Percentiles rank a stretch among this genome's conserved stretches.
These are phyloP conservation scores for Dioscorea alata DNA, from an alignment of 106 monocot species.

Conservation along the genomic window DNA sequence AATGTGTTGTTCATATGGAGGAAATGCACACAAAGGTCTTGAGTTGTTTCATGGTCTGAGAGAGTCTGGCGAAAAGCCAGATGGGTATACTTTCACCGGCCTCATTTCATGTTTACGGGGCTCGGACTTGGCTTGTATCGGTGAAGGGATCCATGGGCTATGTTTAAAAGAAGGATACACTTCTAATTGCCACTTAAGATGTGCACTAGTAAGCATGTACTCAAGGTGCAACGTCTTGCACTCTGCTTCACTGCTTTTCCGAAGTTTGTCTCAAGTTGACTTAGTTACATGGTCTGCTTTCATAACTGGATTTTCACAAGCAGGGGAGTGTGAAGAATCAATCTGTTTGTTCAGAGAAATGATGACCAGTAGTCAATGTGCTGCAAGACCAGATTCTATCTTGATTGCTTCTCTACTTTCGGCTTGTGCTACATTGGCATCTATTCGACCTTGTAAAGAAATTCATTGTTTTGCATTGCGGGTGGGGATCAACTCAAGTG, in stretches of 20 bases:
- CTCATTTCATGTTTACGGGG: constrained; percentile 44
- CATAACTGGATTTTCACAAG: constrained; percentile 40
- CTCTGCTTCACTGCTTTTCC: constrained; percentile 30
- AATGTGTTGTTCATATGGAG: constrained; percentile 32
- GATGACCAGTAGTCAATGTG: constrained; percentile 10
- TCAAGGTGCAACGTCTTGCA: constrained; percentile 34
- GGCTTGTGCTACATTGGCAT: constrained; percentile 37
- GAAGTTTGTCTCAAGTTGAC: constrained; percentile 25
- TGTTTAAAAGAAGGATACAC: constrained; percentile 49
- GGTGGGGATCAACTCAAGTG: constrained; percentile 14
- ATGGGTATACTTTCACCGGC: constrained; percentile 59
- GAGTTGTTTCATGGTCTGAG: constrained; percentile 37
- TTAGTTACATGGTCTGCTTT: constrained; percentile 69
- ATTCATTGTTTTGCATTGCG: constrained; percentile 39
- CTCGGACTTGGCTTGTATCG: constrained; percentile 13
- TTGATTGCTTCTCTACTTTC: constrained; percentile 45
- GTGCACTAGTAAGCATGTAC: constrained; percentile 64
- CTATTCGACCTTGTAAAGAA: constrained; percentile 21
- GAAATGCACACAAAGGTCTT: constrained; percentile 38
- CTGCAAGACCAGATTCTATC: constrained; percentile 27
- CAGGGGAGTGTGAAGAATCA: constrained; percentile 23
- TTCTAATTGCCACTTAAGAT: constrained; percentile 34
- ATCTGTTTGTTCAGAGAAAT: constrained; percentile 41
- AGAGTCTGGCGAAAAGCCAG: constrained; percentile 20
- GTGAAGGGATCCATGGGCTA: constrained; percentile 45